phyloP scores from a whole-genome alignment of 192 early-diverging fungal species.

The Gonapodya prolifera region DNA sequence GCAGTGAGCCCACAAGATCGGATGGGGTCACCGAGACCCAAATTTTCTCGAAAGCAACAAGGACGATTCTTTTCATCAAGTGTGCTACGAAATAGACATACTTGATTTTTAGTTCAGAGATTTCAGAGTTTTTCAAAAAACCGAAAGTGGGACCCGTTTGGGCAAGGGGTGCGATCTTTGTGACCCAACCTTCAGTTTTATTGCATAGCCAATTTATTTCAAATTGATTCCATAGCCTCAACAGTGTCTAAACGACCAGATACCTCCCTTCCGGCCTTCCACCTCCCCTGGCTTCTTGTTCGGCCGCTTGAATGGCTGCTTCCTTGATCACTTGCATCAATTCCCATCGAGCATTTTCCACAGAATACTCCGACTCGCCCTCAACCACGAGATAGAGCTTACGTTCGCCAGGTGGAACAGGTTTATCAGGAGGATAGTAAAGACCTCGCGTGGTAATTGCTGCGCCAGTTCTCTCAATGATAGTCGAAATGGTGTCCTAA shows the following conservation, averaged over 20 bases:
- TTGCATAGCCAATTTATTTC: too few relatives aligned
- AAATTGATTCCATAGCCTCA: background rate
- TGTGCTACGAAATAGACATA: too few relatives aligned
- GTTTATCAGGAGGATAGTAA: conserved; percentile 54
- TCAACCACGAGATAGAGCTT: conserved; percentile 95
- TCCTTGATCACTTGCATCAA: conserved; percentile 85
- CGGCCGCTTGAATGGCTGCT: conserved; percentile 60
- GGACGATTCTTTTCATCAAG: too few relatives aligned
- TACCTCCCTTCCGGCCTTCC: background rate
- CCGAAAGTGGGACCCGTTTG: too few relatives aligned
- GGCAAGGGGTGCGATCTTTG: too few relatives aligned
- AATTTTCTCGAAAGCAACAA: too few relatives aligned
- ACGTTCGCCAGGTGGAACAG: conserved; percentile 45
- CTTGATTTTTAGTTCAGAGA: too few relatives aligned
- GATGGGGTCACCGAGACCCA: too few relatives aligned
- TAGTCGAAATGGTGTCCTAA: conserved; percentile 75
- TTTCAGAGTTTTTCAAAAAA: too few relatives aligned
- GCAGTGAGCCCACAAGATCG: too few relatives aligned
- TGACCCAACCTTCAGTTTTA: too few relatives aligned
- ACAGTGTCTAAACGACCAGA: background rate
- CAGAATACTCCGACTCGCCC: conserved; percentile 73
- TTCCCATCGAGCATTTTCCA: conserved; percentile 87
- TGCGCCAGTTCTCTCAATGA: conserved; percentile 83
- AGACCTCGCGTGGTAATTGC: conserved; percentile 92
- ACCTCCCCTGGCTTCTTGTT: conserved; percentile 30